A percentile compares a stretch with the other conserved stretches of the same genome.
Evolutionary conservation across 2,329 filamentous ascomycete genomes (phyloP).

Genomic region (Nemania serpens): DNA sequence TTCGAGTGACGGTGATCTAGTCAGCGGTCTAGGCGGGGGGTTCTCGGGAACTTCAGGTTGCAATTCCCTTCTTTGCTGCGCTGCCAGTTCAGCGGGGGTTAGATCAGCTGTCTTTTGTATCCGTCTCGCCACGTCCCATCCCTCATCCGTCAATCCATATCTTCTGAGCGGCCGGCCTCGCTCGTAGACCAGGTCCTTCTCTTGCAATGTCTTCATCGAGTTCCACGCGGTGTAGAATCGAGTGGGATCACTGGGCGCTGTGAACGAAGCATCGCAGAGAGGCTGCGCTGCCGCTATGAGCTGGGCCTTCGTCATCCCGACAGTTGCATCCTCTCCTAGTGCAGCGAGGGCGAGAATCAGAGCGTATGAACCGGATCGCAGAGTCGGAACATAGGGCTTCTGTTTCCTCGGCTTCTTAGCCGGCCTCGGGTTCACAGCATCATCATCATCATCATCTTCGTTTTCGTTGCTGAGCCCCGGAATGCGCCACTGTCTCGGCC

Average conservation of each 20-base stretch:
- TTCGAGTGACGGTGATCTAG: constrained; percentile 32
- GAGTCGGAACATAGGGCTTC: constrained; percentile 72
- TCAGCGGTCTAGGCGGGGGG: constrained; percentile 13
- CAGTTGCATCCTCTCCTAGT: constrained; percentile 57
- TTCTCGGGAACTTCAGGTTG: constrained; percentile 22
- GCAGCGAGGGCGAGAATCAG: constrained; percentile 69
- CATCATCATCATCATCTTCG: constrained; percentile 41
- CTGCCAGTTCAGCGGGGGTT: constrained; percentile 23
- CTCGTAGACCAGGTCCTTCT: constrained; percentile 76
- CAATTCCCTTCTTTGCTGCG: constrained; percentile 22
- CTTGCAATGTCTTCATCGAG: constrained; percentile 75
- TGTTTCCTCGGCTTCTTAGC: constrained; percentile 63
- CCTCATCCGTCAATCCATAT: constrained; percentile 76
- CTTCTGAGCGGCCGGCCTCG: constrained; percentile 69
- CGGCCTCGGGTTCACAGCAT: constrained; percentile 40
- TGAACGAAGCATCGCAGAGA: constrained; percentile 75
- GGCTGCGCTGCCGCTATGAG: constrained; percentile 72
- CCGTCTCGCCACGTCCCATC: constrained; percentile 72
- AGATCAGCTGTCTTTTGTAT: constrained; percentile 57
- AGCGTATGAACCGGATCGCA: constrained; percentile 76
- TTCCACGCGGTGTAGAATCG: constrained; percentile 82
- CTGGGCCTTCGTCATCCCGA: constrained; percentile 68
- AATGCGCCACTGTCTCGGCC: constrained; percentile 51
- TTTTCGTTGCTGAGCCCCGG: constrained; percentile 44
- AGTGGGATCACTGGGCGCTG: constrained; percentile 66